Evolutionary conservation across 2,329 filamentous ascomycete genomes (phyloP).

Genomic region (Passalora sequoiae): DNA sequence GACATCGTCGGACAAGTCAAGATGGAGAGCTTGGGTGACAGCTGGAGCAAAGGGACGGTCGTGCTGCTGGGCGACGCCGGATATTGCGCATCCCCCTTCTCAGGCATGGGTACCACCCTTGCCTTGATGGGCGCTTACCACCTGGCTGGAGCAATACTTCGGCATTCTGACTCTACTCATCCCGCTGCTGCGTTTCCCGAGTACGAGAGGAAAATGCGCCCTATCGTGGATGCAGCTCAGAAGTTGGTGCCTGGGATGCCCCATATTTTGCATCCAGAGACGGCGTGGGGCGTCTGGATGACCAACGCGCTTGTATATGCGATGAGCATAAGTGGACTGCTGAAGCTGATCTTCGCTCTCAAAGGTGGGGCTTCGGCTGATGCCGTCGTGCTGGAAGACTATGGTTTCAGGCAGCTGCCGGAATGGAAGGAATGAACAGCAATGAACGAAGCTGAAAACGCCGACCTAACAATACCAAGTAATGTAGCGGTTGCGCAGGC

Average conservation of each 20-base stretch:
- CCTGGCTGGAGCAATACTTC: conserved; percentile 29
- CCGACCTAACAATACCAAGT: no score
- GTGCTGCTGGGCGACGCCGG: conserved; percentile 31
- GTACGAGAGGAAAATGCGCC: conserved; percentile 26
- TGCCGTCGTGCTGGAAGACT: conserved; percentile 26
- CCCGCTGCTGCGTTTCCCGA: conserved; percentile 19
- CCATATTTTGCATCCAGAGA: conserved; percentile 24
- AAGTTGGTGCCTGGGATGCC: conserved; percentile 25
- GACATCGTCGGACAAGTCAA: conserved; percentile 30
- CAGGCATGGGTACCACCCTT: conserved; percentile 34
- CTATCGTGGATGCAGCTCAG: conserved; percentile 25
- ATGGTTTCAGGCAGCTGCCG: conserved; percentile 22
- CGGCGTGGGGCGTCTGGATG: conserved; percentile 20
- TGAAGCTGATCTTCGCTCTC: conserved; percentile 16
- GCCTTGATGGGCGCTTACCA: conserved; percentile 33
- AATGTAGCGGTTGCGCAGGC: no score
- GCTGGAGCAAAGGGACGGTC: conserved; percentile 30
- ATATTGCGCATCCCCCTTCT: conserved; percentile 31
- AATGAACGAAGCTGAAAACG: no score
- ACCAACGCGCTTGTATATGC: conserved; percentile 15
- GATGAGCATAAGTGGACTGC: conserved; percentile 13
- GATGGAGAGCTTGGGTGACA: conserved; percentile 27
- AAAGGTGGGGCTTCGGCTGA: conserved; percentile 22
- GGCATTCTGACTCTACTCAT: conserved; percentile 20
- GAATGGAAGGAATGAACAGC: conserved; percentile 60